Base-by-base conservation (phyloP, 2,329 filamentous ascomycete genomes). In the Trichoderma atroviride region DNA sequence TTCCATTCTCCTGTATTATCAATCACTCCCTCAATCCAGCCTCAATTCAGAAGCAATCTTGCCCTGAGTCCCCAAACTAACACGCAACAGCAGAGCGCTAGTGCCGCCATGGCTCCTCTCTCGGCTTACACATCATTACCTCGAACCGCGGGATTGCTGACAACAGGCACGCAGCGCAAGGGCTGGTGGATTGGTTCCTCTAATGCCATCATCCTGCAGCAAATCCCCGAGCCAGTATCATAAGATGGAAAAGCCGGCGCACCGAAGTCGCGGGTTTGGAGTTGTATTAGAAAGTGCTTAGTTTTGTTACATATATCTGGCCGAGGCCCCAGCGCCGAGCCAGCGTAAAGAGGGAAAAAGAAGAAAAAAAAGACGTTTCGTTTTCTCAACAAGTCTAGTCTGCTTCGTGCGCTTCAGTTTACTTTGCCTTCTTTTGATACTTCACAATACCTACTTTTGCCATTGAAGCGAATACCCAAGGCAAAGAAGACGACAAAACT, bases 61-160 rank as follows among this genome's bases (percentile, higher is more conserved):
- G 52, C 14, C 11, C 27, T 55, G 52, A 55, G 22, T 55, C 52
- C 52, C 9, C 24, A 53, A 53, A 53, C 50, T 53, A 53, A 52
- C 37, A 50, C 43, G 5, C 31, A 22, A 62, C 16, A 35, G 40
- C 16, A 50, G 47, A 50, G 47, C 61, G 31, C 31, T 64, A 64
- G 61, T 31, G 60, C 47, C 60, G 35, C 61, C 61, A 56, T 24
- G 52, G 52, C 24, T 13, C 50, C 24, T 55, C 52, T 27, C 62
- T 65, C 52, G 62, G 62, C 62, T 65, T 65, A 65, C 62, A 65
- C 52, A 65, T 65, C 62, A 65, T 65, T 65, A 65, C 62, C 37
- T 50, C 61, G 52, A 27, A 27, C 29, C 24, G 61, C 24, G 22
- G 43, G 52, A 40, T 29, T 56, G 31, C 35, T 31, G 35, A 31